phyloP scores from a whole-genome alignment of 176 grass and related monocot genomes.

The Cenchrus purpureus region DNA sequence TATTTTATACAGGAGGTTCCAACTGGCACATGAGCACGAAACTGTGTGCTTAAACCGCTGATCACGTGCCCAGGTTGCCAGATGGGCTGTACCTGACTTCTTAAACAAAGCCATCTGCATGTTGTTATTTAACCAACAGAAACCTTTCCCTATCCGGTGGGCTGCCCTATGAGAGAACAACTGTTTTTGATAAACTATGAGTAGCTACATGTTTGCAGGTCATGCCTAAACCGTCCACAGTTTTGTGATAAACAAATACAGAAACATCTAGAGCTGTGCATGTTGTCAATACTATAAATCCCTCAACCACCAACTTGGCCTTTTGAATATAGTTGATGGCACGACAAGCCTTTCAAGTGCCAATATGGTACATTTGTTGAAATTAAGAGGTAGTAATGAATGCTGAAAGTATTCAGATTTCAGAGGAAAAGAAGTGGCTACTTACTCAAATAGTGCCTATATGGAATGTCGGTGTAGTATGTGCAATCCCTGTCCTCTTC shows the following conservation, averaged over 20 bases:
- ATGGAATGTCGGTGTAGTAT: constrained; percentile 63
- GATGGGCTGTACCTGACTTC: neutral
- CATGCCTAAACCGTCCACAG: constrained; percentile 17
- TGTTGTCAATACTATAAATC: neutral
- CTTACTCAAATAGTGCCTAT: constrained; percentile 55
- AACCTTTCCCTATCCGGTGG: constrained; percentile 37
- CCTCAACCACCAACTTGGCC: neutral
- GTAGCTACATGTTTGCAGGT: neutral
- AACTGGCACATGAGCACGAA: neutral
- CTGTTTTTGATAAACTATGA: constrained; percentile 22
- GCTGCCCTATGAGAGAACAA: constrained; percentile 28
- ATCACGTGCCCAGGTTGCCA: constrained; percentile 24
- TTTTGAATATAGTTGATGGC: neutral
- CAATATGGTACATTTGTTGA: neutral
- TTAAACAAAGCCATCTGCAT: constrained; percentile 31
- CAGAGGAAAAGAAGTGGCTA: neutral
- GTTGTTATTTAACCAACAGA: constrained; percentile 26
- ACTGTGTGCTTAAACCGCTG: constrained; percentile 36
- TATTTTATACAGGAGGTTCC: neutral
- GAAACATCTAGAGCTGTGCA: no score
- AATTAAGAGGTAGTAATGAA: neutral
- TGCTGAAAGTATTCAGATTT: neutral
- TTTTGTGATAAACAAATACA: neutral
- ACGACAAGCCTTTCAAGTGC: neutral
- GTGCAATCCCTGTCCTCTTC: constrained; percentile 85